Conservation (phyloP, 129 eudicot genomes). For the Pulicaria dysenterica region DNA sequence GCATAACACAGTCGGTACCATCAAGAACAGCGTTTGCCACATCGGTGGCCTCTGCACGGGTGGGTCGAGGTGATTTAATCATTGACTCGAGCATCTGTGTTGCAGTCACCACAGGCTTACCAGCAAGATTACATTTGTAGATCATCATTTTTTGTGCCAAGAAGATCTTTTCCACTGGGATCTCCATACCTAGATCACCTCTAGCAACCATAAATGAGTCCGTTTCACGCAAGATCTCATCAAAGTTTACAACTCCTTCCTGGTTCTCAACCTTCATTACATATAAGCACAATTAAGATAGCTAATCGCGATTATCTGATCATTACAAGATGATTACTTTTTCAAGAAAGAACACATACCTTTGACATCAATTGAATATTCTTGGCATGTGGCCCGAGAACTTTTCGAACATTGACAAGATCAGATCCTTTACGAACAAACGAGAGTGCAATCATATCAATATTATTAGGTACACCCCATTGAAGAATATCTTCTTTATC, state of each 20-base stretch:
- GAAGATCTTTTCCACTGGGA: conserved; percentile 84
- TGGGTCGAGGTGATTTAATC: conserved; percentile 87
- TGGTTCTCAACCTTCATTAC: conserved; percentile 74
- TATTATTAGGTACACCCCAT: conserved; percentile 86
- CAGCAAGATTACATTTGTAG: conserved; percentile 79
- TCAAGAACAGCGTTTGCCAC: conserved; percentile 89
- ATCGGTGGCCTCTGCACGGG: conserved; percentile 83
- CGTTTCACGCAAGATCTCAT: conserved; percentile 75
- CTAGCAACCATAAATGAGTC: conserved; percentile 92
- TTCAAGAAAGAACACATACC: conserved; percentile 36
- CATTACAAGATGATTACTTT: neutral
- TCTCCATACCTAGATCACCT: conserved; percentile 89
- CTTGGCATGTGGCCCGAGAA: conserved; percentile 72
- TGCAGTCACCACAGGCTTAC: conserved; percentile 83
- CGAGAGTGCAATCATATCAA: conserved; percentile 81
- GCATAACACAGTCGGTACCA: conserved; percentile 86
- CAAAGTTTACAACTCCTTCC: conserved; percentile 84
- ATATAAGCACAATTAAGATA: conserved; percentile 5
- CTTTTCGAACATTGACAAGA: conserved; percentile 72
- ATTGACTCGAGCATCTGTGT: conserved; percentile 89
- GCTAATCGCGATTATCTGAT: neutral
- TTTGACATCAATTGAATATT: conserved; percentile 73
- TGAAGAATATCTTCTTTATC: conserved; percentile 73
- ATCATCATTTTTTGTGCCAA: conserved; percentile 91
- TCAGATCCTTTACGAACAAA: conserved; percentile 83